These are phyloP conservation scores for Ustanciosporium gigantosporum DNA, from an alignment of 1,284 basidiomycete species.

Conservation along the genomic window DNA sequence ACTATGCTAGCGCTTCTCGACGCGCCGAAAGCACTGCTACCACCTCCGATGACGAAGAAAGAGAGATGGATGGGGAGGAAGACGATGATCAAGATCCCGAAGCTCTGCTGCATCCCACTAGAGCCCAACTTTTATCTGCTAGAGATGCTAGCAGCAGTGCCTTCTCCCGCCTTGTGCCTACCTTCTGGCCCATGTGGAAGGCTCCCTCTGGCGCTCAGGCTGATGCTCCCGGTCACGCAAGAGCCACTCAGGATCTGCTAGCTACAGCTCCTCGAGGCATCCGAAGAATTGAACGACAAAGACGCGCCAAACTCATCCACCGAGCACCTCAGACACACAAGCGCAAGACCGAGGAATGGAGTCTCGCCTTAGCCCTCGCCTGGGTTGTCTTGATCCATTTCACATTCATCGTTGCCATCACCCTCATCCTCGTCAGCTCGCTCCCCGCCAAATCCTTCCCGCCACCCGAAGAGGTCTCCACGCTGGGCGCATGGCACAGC, in stretches of 20 bases:
- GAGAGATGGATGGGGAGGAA: slow-evolving; percentile 1
- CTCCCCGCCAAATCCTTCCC: slow-evolving; percentile 23
- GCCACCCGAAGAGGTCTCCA: slow-evolving; percentile 26
- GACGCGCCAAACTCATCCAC: slow-evolving; percentile 15
- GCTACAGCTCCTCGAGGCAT: slow-evolving; percentile 27
- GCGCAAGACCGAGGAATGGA: slow-evolving; percentile 71
- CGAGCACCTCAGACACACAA: slow-evolving; percentile 19
- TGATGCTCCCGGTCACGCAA: background rate
- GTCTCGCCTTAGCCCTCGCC: slow-evolving; percentile 72
- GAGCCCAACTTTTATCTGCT: background rate
- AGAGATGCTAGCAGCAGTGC: slow-evolving; percentile 48
- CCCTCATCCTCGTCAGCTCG: slow-evolving; percentile 19
- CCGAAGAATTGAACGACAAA: slow-evolving; percentile 22
- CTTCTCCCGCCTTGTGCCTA: slow-evolving; percentile 45
- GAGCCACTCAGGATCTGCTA: slow-evolving; percentile 10
- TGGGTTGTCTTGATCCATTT: slow-evolving; percentile 76
- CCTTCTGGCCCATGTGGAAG: slow-evolving; percentile 59
- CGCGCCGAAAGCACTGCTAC: slow-evolving; percentile 5
- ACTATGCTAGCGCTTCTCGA: slow-evolving; percentile 31
- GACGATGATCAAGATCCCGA: slow-evolving; percentile 18
- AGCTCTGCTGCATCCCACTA: slow-evolving; percentile 1
- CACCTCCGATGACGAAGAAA: slow-evolving; percentile 16
- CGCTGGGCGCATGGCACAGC: slow-evolving; percentile 7
- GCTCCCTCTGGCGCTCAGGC: slow-evolving; percentile 18
- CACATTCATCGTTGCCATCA: slow-evolving; percentile 21